Evolutionary conservation across 2,329 filamentous ascomycete genomes (phyloP).

Genomic region (Aureobasidium sp.): DNA sequence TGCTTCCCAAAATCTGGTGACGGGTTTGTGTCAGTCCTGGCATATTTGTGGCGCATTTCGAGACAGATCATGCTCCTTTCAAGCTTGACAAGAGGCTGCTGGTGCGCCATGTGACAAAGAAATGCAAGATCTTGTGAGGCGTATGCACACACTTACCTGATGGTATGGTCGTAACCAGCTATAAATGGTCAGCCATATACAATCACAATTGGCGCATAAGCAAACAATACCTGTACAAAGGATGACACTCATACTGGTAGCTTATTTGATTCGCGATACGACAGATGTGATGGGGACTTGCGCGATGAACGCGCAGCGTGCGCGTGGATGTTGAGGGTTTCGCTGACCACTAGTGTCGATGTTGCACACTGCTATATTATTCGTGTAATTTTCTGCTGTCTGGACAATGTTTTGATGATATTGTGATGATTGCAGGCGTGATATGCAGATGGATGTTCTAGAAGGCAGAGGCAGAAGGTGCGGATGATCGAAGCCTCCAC

Average conservation of each 20-base stretch:
- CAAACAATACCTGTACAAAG: constrained; percentile 54
- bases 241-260: constrained; percentile 54
- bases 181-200: constrained; percentile 22
- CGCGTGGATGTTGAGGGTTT: background rate
- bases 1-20: constrained; percentile 86
- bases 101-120: constrained; percentile 8
- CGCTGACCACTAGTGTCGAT: background rate
- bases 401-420: background rate
- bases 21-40: background rate
- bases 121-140: background rate
- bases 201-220: constrained; percentile 16
- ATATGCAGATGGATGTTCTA: background rate
- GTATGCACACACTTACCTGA: constrained; percentile 47
- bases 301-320: background rate
- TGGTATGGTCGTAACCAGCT: constrained; percentile 71
- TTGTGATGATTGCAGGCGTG: background rate
- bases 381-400: background rate
- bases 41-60: background rate
- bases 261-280: background rate
- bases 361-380: background rate
- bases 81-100: background rate
- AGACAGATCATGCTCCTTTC: background rate
- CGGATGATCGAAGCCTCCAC: background rate
- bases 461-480: background rate
- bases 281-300: background rate